phyloP scores from a whole-genome alignment of 805 yeast genomes.

The Jamesozyma lodderae region DNA sequence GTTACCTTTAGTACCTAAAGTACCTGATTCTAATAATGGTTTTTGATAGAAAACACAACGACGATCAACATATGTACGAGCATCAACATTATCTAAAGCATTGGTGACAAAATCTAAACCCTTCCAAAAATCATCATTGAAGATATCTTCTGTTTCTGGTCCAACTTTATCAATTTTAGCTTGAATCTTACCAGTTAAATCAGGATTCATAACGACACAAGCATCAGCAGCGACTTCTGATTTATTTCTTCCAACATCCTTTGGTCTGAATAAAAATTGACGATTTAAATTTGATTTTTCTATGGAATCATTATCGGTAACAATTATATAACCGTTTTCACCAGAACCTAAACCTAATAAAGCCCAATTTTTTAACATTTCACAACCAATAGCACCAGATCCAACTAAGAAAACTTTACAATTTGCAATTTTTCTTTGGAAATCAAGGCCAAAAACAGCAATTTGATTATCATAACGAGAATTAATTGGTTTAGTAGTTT shows the following conservation, averaged over 20 bases:
- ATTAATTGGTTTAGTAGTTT: conserved; percentile 63
- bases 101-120: conserved; percentile 82
- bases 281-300: conserved; percentile 94
- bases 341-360: conserved; percentile 93
- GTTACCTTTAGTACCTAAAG: conserved; percentile 96
- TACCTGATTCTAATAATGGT: conserved; percentile 91
- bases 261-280: conserved; percentile 90
- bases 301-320: conserved; percentile 87
- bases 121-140: conserved; percentile 80
- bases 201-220: conserved; percentile 78
- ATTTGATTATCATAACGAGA: conserved; percentile 91
- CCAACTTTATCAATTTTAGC: conserved; percentile 84
- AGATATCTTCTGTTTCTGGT: conserved; percentile 80
- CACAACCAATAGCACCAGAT: conserved; percentile 98
- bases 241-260: conserved; percentile 86
- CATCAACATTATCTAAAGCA: conserved; percentile 95
- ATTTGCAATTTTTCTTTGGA: conserved; percentile 65
- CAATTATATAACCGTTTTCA: conserved; percentile 69
- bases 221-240: conserved; percentile 87
- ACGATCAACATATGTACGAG: conserved; percentile 94
- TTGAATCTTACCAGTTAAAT: conserved; percentile 65
- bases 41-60: conserved; percentile 89
- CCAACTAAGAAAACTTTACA: conserved; percentile 86
- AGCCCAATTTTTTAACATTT: conserved; percentile 97
- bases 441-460: conserved; percentile 82